Base-by-base conservation (phyloP, 768 basidiomycete genomes). In the Pisolithus sp. region DNA sequence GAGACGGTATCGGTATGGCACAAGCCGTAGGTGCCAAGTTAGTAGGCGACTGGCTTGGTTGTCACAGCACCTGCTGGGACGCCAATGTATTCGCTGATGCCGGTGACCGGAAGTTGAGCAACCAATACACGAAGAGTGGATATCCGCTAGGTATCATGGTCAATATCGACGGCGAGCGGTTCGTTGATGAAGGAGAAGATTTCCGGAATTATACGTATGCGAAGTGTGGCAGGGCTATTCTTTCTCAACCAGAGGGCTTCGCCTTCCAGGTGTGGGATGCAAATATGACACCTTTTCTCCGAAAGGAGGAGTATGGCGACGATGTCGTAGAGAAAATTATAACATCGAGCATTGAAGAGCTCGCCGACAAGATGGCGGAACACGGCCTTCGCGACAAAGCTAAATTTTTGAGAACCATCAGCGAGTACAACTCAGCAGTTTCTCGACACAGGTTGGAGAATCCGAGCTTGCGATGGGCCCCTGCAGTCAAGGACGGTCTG, bases 191-290 rank as follows among this genome's bases (percentile, higher is more conserved):
- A 64, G 85, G 84, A 36, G 77, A 76, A 45, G 83, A 87, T 66
- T 85, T 79, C 61, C 75, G 85, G 43, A 86, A 84, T 62, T 86
- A 80, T 57, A 86, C 84, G 1, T 86, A 87, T 58, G 83, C 85
- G 18, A 80, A 78, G 62, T 85, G 81, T 56, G 84, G 83, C 9
- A 72, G 72, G 24, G 79, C 76, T 47, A 81, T 86, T 44, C 70
- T 85, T 48, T 55, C 61, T 21, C 82, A 86, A 59, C 80, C 80
- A 1, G 77, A 73, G 21, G 77, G 80, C 9, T 76, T 65, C 55
- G 84, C 79, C 13, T 86, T 85, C 62, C 85, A 86, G 58, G 66
- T 86, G 12, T 87, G 76, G 76, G 83, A 85, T 59, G 66, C 71
- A 15, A 72, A 77, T 53, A 70, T 68, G 18, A 61, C 67, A 15